Conservation (phyloP, 306 rosid species). For the Trifolium repens region DNA sequence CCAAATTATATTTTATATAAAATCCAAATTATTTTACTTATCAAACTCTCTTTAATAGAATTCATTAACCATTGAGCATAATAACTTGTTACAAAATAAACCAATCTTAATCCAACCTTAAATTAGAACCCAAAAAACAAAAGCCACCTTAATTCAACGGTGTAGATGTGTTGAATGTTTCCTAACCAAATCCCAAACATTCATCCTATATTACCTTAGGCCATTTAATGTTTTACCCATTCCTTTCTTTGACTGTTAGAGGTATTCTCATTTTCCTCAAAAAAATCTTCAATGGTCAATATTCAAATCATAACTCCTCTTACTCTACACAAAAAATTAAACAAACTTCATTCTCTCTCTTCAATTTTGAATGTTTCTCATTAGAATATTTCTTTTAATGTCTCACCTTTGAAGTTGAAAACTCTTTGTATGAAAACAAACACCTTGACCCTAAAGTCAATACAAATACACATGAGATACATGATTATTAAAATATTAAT, state of each 20-base stretch:
- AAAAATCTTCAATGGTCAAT: constrained; percentile 70
- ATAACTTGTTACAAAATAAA: neutral
- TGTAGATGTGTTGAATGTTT: neutral
- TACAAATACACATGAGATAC: constrained; percentile 27
- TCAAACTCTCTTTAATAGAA: too few species aligned
- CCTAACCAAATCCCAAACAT: neutral
- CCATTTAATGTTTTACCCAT: constrained; percentile 48
- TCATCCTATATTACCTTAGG: neutral
- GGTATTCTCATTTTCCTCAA: constrained; percentile 38
- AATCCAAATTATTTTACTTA: too few species aligned
- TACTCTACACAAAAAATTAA: constrained; percentile 11
- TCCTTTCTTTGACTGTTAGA: constrained; percentile 61
- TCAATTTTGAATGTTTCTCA: constrained; percentile 54
- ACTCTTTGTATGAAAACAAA: constrained; percentile 43
- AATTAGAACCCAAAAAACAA: too few species aligned
- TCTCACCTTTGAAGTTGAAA: constrained; percentile 53
- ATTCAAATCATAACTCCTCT: constrained; percentile 52
- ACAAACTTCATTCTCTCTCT: neutral
- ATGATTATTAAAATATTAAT: neutral
- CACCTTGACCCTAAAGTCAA: constrained; percentile 15
- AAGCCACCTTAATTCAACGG: neutral
- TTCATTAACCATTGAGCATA: too few species aligned
- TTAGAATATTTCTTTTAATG: constrained; percentile 38
- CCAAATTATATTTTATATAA: too few species aligned
- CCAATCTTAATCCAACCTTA: neutral